These are phyloP conservation scores for Trametes hirsuta DNA, from an alignment of 1,284 basidiomycete species.

Conservation along the genomic window DNA sequence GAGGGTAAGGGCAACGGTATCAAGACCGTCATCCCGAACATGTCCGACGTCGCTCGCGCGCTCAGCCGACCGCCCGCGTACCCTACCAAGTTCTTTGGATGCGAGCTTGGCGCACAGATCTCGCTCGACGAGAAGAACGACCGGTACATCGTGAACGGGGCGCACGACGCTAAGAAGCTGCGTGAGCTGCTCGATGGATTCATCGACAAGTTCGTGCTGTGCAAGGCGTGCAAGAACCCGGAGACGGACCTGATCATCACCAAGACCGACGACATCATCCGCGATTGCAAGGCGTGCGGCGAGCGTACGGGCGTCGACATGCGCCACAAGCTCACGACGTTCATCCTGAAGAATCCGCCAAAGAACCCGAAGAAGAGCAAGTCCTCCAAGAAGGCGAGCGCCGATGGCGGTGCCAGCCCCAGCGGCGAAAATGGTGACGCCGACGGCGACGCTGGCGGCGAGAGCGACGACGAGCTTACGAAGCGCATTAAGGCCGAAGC, in stretches of 20 bases:
- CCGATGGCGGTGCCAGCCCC: slow-evolving; percentile 36
- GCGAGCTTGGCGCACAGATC: slow-evolving; percentile 97
- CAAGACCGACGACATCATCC: slow-evolving; percentile 87
- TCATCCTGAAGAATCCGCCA: slow-evolving; percentile 98
- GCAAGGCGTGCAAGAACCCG: slow-evolving; percentile 98
- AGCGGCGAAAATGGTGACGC: slow-evolving; percentile 48
- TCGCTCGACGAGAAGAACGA: slow-evolving; percentile 97
- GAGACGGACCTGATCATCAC: slow-evolving; percentile 96
- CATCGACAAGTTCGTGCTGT: slow-evolving; percentile 99
- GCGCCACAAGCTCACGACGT: slow-evolving; percentile 96
- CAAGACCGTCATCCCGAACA: slow-evolving; percentile 98
- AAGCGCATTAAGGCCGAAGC: slow-evolving; percentile 86
- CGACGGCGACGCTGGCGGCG: slow-evolving; percentile 48
- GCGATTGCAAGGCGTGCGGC: slow-evolving; percentile 99
- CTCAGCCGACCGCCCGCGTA: slow-evolving; percentile 95
- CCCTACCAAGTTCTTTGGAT: slow-evolving; percentile 99
- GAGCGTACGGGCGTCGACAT: slow-evolving; percentile 92
- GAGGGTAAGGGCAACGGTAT: slow-evolving; percentile 99
- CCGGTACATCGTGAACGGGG: slow-evolving; percentile 98
- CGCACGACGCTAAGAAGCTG: slow-evolving; percentile 90
- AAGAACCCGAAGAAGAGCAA: slow-evolving; percentile 84
- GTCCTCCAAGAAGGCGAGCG: slow-evolving; percentile 48
- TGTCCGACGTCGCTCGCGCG: slow-evolving; percentile 97
- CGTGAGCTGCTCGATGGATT: slow-evolving; percentile 96
- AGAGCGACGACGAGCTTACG: slow-evolving; percentile 82